Percentiles rank a stretch among this genome's conserved stretches.
phyloP scores from a whole-genome alignment of 352 stramenopile species.

The Globisporangium takayamanum region DNA sequence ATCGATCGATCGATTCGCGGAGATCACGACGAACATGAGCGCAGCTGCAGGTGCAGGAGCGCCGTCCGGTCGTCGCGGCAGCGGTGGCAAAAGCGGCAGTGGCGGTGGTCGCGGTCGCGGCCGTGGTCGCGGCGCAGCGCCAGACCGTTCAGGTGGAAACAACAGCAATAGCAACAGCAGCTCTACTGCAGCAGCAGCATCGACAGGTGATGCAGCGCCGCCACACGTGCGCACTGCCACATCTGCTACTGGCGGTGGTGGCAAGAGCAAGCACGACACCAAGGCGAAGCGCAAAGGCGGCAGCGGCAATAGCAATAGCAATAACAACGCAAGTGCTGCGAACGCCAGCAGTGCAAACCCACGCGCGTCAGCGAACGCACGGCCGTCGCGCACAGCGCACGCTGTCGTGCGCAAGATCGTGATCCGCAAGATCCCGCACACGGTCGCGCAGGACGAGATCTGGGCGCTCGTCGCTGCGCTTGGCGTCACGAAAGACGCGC shows the following conservation, averaged over 20 bases:
- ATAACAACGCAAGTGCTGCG: not conserved
- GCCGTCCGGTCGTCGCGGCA: not conserved
- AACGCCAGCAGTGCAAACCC: slow-evolving; percentile 7
- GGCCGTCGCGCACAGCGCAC: slow-evolving; percentile 27
- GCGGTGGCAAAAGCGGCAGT: slow-evolving; percentile 1
- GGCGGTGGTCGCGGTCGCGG: slow-evolving; percentile 6
- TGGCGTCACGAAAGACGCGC: slow-evolving; percentile 26
- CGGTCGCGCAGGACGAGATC: slow-evolving; percentile 31
- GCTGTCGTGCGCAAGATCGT: slow-evolving; percentile 58
- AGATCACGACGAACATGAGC: not conserved
- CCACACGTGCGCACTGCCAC: not conserved
- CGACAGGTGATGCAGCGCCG: too few relatives aligned
- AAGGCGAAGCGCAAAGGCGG: slow-evolving; percentile 21
- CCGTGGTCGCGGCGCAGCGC: slow-evolving; percentile 3
- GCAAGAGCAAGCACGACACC: slow-evolving; percentile 10
- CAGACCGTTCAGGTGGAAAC: not conserved
- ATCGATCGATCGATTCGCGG: not conserved
- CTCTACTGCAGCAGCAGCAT: not conserved
- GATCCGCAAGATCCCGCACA: slow-evolving; percentile 58
- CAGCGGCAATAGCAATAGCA: not conserved
- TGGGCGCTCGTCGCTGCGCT: slow-evolving; percentile 28
- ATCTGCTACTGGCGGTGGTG: not conserved
- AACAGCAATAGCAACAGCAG: not conserved
- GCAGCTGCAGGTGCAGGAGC: not conserved
- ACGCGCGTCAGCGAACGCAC: slow-evolving; percentile 3